Base-by-base conservation (phyloP, 768 basidiomycete species). In the Boletus pseudopeckii region DNA sequence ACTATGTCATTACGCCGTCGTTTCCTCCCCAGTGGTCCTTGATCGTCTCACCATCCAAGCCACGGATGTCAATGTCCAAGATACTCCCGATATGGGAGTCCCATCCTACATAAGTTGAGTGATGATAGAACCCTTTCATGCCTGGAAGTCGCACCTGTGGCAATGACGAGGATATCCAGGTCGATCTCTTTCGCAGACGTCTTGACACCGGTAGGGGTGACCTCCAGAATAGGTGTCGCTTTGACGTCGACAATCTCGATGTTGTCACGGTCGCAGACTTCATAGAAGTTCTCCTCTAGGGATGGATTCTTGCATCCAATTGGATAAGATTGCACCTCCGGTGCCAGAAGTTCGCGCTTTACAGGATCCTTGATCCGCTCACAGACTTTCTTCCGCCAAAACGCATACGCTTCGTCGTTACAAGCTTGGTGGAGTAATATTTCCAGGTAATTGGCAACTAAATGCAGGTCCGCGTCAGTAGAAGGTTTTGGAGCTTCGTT, bases 221-320 rank as follows among this genome's bases (percentile, higher is more conserved):
- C 26, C 26, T 58, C 55, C 2, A 58, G 11, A 18, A 58, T 45
- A 24, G 55, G 57, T 0, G 40, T 58, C 14, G 40, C 45, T n/a
- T 57, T 58, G 20, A 57, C 24, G 14, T 57, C 57, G 5, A 57
- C 9, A 6, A 58, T 48, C 24, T 57, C 57, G 17, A 58, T 20
- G 30, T 52, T 57, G 50, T 52, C 55, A 7, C 26, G 37, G 22
- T 59, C 30, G 34, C 37, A 58, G 14, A 59, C 17, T 36, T 58
- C 51, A 13, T 59, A 59, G 34, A 59, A 59, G 9, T 37, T 36
- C 20, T 53, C 32, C 22, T 53, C 57, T 17, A 53, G 20, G 13
- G 50, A 58, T 11, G 18, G 34, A 28, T 42, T 34, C 43, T 58
- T 58, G 34, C 56, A 58, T n/a, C 47, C 50, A 7, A 58, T 22